A percentile compares a stretch with the other conserved stretches of the same genome.
Conservation (phyloP, 768 basidiomycete species). For the Hericium erinaceus region DNA sequence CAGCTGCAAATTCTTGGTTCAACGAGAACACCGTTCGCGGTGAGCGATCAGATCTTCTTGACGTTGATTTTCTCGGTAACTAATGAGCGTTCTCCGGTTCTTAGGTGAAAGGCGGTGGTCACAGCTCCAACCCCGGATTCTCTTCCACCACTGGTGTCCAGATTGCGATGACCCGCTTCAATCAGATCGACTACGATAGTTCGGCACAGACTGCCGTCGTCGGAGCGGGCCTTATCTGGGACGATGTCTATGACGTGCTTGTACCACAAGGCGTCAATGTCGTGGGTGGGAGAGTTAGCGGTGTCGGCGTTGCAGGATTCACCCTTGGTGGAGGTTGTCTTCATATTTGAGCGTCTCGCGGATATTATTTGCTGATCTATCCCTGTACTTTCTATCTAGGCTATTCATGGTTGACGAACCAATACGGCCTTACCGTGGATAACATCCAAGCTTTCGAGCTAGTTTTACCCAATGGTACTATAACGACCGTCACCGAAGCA, state of each 20-base stretch:
- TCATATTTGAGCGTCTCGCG: not conserved
- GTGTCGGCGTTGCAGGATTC: slow-evolving; percentile 14
- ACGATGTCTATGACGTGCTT: slow-evolving; percentile 9
- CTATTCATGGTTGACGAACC: slow-evolving; percentile 24
- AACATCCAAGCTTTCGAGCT: slow-evolving; percentile 20
- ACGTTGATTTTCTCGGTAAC: not conserved
- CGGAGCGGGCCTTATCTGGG: slow-evolving; percentile 10
- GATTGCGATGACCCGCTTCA: slow-evolving; percentile 13
- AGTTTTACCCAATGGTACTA: slow-evolving; percentile 20
- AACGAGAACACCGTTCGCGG: not conserved
- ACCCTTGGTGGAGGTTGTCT: slow-evolving; percentile 14
- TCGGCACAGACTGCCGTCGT: slow-evolving; percentile 2
- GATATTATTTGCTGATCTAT: too few relatives aligned
- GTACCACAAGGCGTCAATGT: slow-evolving; percentile 10
- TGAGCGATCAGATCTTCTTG: not conserved
- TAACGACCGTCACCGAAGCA: not conserved
- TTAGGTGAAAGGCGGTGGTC: slow-evolving; percentile 17
- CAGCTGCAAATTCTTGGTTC: not conserved
- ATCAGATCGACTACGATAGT: slow-evolving; percentile 1
- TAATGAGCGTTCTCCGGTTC: not conserved
- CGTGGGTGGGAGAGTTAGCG: slow-evolving; percentile 13
- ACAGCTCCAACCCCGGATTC: slow-evolving; percentile 14
- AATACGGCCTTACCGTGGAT: slow-evolving; percentile 25
- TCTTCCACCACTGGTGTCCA: slow-evolving; percentile 18
- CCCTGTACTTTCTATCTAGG: slow-evolving; percentile 6